A percentile compares a stretch with the other conserved stretches of the same genome.
These are phyloP conservation scores for Xylariaceae sp. DNA, from an alignment of 2,329 filamentous ascomycete genomes.

Conservation along the genomic window DNA sequence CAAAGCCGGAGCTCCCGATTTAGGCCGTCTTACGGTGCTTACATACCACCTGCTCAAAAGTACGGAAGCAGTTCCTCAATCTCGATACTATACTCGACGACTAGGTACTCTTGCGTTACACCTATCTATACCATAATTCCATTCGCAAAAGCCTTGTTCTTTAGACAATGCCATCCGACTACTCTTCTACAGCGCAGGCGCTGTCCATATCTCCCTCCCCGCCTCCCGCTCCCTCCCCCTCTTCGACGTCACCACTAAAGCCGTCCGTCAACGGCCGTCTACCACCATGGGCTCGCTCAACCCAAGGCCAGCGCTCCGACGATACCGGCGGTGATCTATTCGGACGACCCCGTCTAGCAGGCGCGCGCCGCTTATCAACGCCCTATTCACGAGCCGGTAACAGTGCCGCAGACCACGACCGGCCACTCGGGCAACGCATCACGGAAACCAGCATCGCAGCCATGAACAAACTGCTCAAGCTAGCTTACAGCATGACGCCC, in stretches of 20 bases:
- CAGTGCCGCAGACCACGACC: conserved; percentile 16
- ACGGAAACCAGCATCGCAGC: conserved; percentile 40
- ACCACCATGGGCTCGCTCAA: conserved; percentile 38
- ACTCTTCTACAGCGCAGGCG: conserved; percentile 44
- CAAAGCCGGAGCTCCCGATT: conserved; percentile 13
- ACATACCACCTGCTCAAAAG: neutral
- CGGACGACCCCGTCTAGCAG: conserved; percentile 9
- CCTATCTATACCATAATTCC: neutral
- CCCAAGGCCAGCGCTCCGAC: neutral
- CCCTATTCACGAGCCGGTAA: conserved; percentile 32
- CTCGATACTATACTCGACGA: neutral
- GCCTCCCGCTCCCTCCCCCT: conserved; percentile 31
- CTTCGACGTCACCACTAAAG: conserved; percentile 28
- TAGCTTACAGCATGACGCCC: conserved; percentile 52
- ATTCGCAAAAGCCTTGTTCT: neutral
- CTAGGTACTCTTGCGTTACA: neutral
- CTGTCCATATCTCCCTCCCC: conserved; percentile 39
- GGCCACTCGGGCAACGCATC: conserved; percentile 36
- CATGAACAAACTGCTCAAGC: conserved; percentile 37
- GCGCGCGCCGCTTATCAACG: conserved; percentile 39
- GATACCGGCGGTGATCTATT: conserved; percentile 5
- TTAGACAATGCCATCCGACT: conserved; percentile 45
- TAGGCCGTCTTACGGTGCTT: neutral
- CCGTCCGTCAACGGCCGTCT: conserved; percentile 36
- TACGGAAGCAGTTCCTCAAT: neutral